A percentile compares a stretch with the other conserved stretches of the same genome.
phyloP scores from a whole-genome alignment of 2,329 filamentous ascomycete genomes.

The Thelonectria rubi region DNA sequence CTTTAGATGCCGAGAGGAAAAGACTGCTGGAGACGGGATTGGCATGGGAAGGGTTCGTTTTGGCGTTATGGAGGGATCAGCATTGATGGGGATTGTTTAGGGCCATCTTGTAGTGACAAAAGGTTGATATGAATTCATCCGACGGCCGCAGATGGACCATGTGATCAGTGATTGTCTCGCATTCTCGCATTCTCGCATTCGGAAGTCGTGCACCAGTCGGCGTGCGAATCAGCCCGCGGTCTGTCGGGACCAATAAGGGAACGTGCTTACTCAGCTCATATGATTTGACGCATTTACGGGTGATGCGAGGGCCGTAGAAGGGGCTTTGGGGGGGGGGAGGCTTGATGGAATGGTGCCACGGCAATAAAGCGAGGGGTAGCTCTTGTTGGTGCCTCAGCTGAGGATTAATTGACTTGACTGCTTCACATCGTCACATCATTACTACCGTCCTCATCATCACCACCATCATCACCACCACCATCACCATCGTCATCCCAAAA shows the following conservation, averaged over 20 bases:
- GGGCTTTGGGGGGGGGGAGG: not conserved
- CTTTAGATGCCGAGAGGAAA: not conserved
- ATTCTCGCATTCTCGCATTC: not conserved
- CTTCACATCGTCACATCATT: too few relatives aligned
- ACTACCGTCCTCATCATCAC: not conserved
- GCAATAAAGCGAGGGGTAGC: not conserved
- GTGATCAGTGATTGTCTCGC: not conserved
- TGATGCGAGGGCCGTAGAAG: constrained; percentile 17
- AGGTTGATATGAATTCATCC: not conserved
- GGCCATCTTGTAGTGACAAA: not conserved
- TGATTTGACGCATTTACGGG: constrained; percentile 12
- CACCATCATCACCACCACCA: not conserved
- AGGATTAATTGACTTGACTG: too few relatives aligned
- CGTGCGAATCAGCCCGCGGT: constrained; percentile 27
- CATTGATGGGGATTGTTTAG: not conserved
- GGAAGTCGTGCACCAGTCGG: constrained; percentile 18
- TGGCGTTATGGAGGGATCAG: not conserved
- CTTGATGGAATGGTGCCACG: not conserved
- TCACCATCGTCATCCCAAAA: not conserved
- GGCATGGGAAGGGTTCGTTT: not conserved
- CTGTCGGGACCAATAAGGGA: constrained; percentile 29
- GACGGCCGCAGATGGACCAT: not conserved
- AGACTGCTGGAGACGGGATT: not conserved
- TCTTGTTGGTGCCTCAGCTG: too few relatives aligned
- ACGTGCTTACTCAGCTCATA: constrained; percentile 35